These are phyloP conservation scores for Mycena leptocephala DNA, from an alignment of 768 basidiomycete species.

Conservation along the genomic window DNA sequence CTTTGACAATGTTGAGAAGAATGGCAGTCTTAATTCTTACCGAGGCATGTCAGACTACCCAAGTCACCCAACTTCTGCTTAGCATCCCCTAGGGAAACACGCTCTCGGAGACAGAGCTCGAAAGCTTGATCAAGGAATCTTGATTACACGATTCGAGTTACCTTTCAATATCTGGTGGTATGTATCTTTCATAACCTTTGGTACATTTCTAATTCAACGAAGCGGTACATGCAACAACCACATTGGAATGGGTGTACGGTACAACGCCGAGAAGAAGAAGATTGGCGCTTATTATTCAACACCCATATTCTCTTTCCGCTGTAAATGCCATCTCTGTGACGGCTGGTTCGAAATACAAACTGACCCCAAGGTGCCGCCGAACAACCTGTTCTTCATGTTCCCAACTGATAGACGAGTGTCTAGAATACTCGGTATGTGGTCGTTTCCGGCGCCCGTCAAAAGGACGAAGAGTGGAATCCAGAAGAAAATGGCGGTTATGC, in stretches of 20 bases:
- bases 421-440: slow-evolving; percentile 98
- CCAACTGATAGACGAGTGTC: not conserved
- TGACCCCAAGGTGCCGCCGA: slow-evolving; percentile 86
- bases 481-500: slow-evolving; percentile 96
- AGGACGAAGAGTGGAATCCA: slow-evolving; percentile 97
- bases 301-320: slow-evolving; percentile 94
- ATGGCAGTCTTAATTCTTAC: slow-evolving; percentile 72
- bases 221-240: slow-evolving; percentile 97
- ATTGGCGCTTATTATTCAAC: slow-evolving; percentile 96
- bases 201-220: slow-evolving; percentile 12
- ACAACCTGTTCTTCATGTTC: not conserved
- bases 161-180: slow-evolving; percentile 99
- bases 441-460: slow-evolving; percentile 91
- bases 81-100: slow-evolving; percentile 81
- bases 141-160: slow-evolving; percentile 96
- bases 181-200: slow-evolving; percentile 40
- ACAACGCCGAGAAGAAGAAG: slow-evolving; percentile 99
- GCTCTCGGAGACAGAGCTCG: slow-evolving; percentile 94
- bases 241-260: slow-evolving; percentile 99
- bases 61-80: not conserved
- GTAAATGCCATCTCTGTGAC: slow-evolving; percentile 97
- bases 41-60: slow-evolving; percentile 56
- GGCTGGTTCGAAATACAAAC: slow-evolving; percentile 99
- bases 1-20: slow-evolving; percentile 71
- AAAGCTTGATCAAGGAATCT: slow-evolving; percentile 95